These are phyloP conservation scores for Paraphaeosphaeria minitans DNA, from an alignment of 2,329 filamentous ascomycete genomes.

Conservation along the genomic window DNA sequence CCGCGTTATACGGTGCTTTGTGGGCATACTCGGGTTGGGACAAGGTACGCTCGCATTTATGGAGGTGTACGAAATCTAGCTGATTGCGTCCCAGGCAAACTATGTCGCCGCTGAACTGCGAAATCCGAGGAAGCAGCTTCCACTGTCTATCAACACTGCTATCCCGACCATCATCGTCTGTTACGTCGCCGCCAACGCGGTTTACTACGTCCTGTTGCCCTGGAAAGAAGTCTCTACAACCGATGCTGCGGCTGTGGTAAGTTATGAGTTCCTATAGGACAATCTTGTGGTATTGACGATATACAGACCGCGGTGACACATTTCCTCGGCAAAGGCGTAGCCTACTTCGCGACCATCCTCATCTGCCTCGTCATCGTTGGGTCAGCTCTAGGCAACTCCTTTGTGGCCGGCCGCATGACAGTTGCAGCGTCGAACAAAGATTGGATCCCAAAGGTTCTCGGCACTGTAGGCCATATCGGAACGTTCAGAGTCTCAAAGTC, in stretches of 20 bases:
- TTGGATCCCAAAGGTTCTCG: slow-evolving; percentile 37
- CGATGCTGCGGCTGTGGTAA: slow-evolving; percentile 67
- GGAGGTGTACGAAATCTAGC: neutral
- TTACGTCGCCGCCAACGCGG: slow-evolving; percentile 65
- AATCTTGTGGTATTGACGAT: neutral
- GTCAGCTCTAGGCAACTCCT: slow-evolving; percentile 66
- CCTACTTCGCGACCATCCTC: slow-evolving; percentile 59
- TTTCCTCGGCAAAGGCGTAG: slow-evolving; percentile 58
- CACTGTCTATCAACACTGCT: slow-evolving; percentile 66
- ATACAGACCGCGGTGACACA: slow-evolving; percentile 45
- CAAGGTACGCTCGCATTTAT: slow-evolving; percentile 27
- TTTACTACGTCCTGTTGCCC: slow-evolving; percentile 67
- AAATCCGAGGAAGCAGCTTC: slow-evolving; percentile 52
- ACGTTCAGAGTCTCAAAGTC: slow-evolving; percentile 27
- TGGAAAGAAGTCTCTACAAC: slow-evolving; percentile 65
- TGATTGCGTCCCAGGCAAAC: slow-evolving; percentile 36
- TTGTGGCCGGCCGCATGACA: slow-evolving; percentile 67
- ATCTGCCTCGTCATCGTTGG: slow-evolving; percentile 68
- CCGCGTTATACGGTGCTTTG: slow-evolving; percentile 55
- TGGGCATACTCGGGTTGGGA: slow-evolving; percentile 48
- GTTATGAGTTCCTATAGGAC: slow-evolving; percentile 18
- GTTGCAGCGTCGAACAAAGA: slow-evolving; percentile 58
- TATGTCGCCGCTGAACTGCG: slow-evolving; percentile 46
- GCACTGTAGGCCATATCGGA: slow-evolving; percentile 38
- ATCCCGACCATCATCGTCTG: slow-evolving; percentile 65